phyloP scores from a whole-genome alignment of 768 basidiomycete genomes.

The Russula dissimulans region DNA sequence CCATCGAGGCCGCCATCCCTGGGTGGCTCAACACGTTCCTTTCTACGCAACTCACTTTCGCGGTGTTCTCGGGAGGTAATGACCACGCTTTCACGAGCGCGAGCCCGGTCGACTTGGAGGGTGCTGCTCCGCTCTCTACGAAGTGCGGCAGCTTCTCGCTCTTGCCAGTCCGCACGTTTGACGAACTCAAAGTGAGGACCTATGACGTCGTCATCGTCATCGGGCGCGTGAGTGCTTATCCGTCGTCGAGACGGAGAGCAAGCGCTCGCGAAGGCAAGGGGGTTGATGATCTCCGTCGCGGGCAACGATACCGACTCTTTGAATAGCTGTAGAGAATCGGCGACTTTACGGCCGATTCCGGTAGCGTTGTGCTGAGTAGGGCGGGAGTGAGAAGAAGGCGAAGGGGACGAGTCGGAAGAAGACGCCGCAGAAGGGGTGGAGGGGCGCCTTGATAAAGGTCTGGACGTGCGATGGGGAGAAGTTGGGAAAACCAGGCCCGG shows the following conservation, averaged over 20 bases:
- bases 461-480: constrained; percentile 12
- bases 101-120: constrained; percentile 46
- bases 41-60: constrained; percentile 20
- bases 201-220: constrained; percentile 44
- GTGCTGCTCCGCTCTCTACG: constrained; percentile 56
- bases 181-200: constrained; percentile 73
- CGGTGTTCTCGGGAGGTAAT: constrained; percentile 21
- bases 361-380: constrained; percentile 22
- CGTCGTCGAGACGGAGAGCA: constrained; percentile 26
- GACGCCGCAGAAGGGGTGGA: constrained; percentile 25
- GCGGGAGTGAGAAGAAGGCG: constrained; percentile 29
- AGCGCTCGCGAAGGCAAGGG: constrained; percentile 25
- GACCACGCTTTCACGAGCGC: constrained; percentile 39
- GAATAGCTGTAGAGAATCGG: constrained; percentile 73
- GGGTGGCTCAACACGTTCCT: constrained; percentile 32
- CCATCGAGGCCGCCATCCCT: constrained; percentile 40
- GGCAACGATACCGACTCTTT: constrained; percentile 52
- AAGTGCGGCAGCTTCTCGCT: constrained; percentile 62
- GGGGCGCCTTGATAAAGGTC: constrained; percentile 19
- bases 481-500: constrained; percentile 7
- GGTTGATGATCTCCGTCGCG: constrained; percentile 27
- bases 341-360: constrained; percentile 74
- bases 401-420: constrained; percentile 27
- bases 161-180: constrained; percentile 79
- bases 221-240: constrained; percentile 26